A percentile compares a stretch with the other conserved stretches of the same genome.
phyloP scores from a whole-genome alignment of 306 rosid species.

The Glycine tomentella region DNA sequence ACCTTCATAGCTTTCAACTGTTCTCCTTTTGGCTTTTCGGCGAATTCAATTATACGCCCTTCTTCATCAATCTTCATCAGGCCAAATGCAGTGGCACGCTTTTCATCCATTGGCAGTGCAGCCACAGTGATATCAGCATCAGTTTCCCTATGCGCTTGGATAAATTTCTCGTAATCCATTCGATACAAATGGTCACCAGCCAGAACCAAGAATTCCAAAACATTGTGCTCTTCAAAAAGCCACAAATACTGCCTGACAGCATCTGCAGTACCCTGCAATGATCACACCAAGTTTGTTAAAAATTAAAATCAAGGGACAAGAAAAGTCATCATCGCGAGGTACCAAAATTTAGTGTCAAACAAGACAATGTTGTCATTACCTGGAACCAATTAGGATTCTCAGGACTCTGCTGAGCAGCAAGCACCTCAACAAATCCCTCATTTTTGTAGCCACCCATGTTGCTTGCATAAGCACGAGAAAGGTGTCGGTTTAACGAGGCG shows the following conservation, averaged over 20 bases:
- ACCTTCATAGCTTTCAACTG: conserved; percentile 97
- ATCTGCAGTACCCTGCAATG: conserved; percentile 91
- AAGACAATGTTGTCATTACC: conserved; percentile 52
- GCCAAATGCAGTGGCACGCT: conserved; percentile 97
- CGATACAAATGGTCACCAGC: conserved; percentile 97
- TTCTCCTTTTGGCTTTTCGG: conserved; percentile 97
- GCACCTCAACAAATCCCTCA: conserved; percentile 98
- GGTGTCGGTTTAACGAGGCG: conserved; percentile 95
- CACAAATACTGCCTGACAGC: conserved; percentile 96
- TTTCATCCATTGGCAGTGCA: conserved; percentile 97
- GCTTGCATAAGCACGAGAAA: conserved; percentile 96
- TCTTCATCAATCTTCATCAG: conserved; percentile 98
- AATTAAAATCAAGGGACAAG: background rate
- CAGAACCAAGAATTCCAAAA: conserved; percentile 85
- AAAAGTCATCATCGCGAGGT: background rate
- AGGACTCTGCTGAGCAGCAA: conserved; percentile 99
- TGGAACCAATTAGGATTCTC: conserved; percentile 99
- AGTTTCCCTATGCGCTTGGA: conserved; percentile 94
- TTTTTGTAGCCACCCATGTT: conserved; percentile 96
- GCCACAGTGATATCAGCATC: conserved; percentile 99
- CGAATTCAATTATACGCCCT: conserved; percentile 90
- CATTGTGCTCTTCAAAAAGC: conserved; percentile 97
- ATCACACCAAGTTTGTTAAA: conserved; percentile 6
- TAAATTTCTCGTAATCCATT: conserved; percentile 95
- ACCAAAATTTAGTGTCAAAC: conserved; percentile 5